A percentile compares a stretch with the other conserved stretches of the same genome.
Conservation (phyloP, 257 asterid genomes). For the Plectranthus barbatus region DNA sequence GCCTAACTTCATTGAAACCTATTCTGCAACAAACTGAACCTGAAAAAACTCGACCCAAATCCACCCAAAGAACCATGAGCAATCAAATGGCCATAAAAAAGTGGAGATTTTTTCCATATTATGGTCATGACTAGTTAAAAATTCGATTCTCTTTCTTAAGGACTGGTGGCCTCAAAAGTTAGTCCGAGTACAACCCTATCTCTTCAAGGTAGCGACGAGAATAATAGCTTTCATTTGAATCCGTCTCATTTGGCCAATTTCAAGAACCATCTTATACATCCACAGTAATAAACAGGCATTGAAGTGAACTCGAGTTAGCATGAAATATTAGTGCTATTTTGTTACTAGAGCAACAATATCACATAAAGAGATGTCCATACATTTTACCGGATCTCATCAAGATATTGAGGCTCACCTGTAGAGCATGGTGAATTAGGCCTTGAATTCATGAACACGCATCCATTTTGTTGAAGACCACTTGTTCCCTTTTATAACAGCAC, state of each 20-base stretch:
- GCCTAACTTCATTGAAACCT: not conserved
- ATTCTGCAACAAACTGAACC: not conserved
- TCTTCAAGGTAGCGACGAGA: not conserved
- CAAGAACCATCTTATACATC: not conserved
- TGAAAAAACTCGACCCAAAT: not conserved
- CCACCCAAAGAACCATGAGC: not conserved
- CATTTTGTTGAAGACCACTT: slow-evolving; percentile 98
- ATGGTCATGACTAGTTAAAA: not conserved
- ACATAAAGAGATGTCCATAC: not conserved
- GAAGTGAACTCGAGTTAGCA: not conserved
- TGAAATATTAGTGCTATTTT: not conserved
- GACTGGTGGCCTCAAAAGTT: not conserved
- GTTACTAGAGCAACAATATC: not conserved
- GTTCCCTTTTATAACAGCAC: slow-evolving; percentile 87
- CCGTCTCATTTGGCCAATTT: not conserved
- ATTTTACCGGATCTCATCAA: not conserved
- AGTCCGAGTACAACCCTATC: not conserved
- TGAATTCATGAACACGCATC: slow-evolving; percentile 79
- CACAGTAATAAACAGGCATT: not conserved
- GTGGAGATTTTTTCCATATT: not conserved
- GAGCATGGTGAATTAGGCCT: slow-evolving; percentile 26
- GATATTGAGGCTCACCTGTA: slow-evolving; percentile 32
- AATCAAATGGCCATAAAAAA: not conserved
- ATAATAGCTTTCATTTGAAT: not conserved
- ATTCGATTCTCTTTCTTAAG: not conserved